phyloP scores from a whole-genome alignment of 805 yeast genomes.

The Lipomyces yamadae region DNA sequence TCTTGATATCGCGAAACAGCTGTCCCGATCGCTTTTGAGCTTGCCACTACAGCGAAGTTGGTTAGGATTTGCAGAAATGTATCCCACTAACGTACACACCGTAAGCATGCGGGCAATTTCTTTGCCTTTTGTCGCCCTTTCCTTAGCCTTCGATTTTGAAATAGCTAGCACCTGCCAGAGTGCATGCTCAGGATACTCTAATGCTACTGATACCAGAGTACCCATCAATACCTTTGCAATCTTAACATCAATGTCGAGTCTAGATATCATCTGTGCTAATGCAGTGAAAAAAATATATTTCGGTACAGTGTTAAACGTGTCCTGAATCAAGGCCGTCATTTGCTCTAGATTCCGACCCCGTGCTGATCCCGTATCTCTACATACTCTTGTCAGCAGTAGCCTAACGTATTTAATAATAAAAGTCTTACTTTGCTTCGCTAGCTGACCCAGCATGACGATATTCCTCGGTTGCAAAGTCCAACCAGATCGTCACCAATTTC shows the following conservation, averaged over 20 bases:
- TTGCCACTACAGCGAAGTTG: background rate
- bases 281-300: constrained; percentile 77
- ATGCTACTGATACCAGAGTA: constrained; percentile 49
- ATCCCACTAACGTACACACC: background rate
- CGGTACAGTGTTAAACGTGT: constrained; percentile 55
- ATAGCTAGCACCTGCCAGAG: constrained; percentile 85
- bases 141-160: constrained; percentile 59
- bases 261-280: constrained; percentile 80
- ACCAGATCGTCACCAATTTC: constrained; percentile 80
- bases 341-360: constrained; percentile 31
- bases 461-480: constrained; percentile 58
- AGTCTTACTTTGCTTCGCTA: constrained; percentile 4
- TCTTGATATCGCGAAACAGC: constrained; percentile 4
- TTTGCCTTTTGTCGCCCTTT: constrained; percentile 55
- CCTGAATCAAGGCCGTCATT: constrained; percentile 39
- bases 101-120: constrained; percentile 46
- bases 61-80: background rate
- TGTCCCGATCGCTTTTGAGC: background rate
- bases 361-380: constrained; percentile 13
- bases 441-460: constrained; percentile 3
- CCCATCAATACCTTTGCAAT: constrained; percentile 62
- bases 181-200: constrained; percentile 76
- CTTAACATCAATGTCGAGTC: constrained; percentile 64
- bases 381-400: background rate
- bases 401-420: background rate